Evolutionary conservation across 441 rosid genomes (phyloP), one percentile per base, ranked within the genome.

Genomic region (Mallotus repandus): DNA sequence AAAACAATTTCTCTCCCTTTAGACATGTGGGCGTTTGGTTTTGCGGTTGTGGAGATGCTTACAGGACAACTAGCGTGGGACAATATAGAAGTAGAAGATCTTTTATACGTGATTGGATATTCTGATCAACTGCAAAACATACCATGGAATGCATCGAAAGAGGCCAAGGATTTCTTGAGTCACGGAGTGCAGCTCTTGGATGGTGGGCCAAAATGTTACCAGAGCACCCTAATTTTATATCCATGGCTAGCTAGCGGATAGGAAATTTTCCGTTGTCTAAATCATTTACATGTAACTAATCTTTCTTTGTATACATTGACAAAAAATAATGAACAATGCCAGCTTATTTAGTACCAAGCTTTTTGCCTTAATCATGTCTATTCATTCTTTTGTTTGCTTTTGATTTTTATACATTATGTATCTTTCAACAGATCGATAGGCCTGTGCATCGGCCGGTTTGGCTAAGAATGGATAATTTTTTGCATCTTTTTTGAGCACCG

Each of bases 21-120:
- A 2, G 74, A 71, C 11, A 60, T 59, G 6, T 25, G 73, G 73
- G 73, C 73, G 4, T 38, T 58, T 54, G 73, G 73, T 22, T 70
- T 66, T 29, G 0, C 13, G 10, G 66, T 70, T 11, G 11, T 60
- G 18, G 60, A 75, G 64, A 68, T 59, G 71, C 49, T 68, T 0
- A 63, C 64, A 4, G 76, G 68, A 58, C 64, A 55, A 21, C 49
- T 59, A 46, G 49, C 66, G 3, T 71, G 74, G 58, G 18, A 60
- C 0, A 60, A 49, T 61, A 6, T n/a, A 9, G 74, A 58, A 2
- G 22, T 3, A 9, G 53, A 19, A 9, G 21, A 21, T 70, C 45
- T 71, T 16, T 19, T 59, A 4, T 35, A 16, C 9, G 21, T 59
- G 25, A 60, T 70, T 32, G 74, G 74, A 14, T 14, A 71, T 7